phyloP scores from a whole-genome alignment of 768 basidiomycete species.

The Phaffia tasmanica region DNA sequence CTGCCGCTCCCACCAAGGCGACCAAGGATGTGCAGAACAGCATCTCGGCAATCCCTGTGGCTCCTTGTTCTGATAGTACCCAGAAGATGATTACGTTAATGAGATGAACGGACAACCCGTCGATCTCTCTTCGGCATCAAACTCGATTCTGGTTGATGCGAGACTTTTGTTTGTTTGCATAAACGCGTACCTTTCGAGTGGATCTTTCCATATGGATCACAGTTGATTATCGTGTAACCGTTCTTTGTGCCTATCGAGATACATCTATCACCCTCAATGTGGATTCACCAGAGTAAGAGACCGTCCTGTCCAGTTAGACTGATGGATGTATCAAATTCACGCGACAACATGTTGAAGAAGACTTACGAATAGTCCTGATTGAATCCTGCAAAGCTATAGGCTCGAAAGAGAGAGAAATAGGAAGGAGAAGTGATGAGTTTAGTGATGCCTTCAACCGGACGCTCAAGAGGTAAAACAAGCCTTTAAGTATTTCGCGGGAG shows the following conservation, averaged over 20 bases:
- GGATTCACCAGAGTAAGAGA: neutral
- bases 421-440: neutral
- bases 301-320: neutral
- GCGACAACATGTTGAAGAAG: constrained; percentile 15
- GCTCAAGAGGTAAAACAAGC: neutral
- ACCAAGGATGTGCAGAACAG: constrained; percentile 97
- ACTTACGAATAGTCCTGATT: constrained; percentile 92
- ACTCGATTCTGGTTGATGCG: neutral
- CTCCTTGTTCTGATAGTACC: constrained; percentile 61
- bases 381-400: constrained; percentile 42
- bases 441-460: neutral
- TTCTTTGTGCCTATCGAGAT: constrained; percentile 88
- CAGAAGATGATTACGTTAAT: neutral
- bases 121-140: neutral
- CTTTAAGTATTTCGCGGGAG: neutral
- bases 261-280: constrained; percentile 44
- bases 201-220: constrained; percentile 92
- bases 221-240: constrained; percentile 95
- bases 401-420: neutral
- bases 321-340: neutral
- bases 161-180: constrained; percentile 6
- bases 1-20: constrained; percentile 89
- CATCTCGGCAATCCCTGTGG: constrained; percentile 96
- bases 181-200: constrained; percentile 74
- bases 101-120: neutral